Conservation (phyloP, 78 protist genomes). For the Blattamonas nauphoetae region DNA sequence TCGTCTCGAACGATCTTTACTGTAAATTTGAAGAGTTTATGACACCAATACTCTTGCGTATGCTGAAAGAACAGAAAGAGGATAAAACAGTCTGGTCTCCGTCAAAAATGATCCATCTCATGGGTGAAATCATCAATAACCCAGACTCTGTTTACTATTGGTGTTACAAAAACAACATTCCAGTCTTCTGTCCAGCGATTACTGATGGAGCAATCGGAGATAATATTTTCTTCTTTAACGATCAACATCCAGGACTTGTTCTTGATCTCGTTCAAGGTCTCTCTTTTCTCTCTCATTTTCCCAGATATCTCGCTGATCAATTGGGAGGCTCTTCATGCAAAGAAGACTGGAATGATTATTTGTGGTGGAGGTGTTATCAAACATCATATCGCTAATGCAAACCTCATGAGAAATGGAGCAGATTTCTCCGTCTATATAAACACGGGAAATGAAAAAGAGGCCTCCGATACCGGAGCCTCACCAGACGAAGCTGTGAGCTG, state of each 20-base stretch:
- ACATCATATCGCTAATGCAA: slow-evolving; percentile 99
- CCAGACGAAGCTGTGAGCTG: slow-evolving; percentile 99
- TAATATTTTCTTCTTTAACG: slow-evolving; percentile 91
- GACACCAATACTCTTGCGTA: slow-evolving; percentile 73
- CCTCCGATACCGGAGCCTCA: slow-evolving; percentile 89
- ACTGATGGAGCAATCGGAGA: slow-evolving; percentile 98
- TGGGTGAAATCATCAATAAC: slow-evolving; percentile 87
- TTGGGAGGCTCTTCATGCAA: slow-evolving; percentile 53
- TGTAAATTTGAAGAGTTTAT: slow-evolving; percentile 81
- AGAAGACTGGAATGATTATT: slow-evolving; percentile 86
- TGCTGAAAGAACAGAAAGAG: slow-evolving; percentile 33
- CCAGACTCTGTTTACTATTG: slow-evolving; percentile 81
- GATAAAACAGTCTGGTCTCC: slow-evolving; percentile 70
- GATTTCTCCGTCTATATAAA: slow-evolving; percentile 73
- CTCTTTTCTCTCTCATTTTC: background rate
- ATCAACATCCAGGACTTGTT: slow-evolving; percentile 72
- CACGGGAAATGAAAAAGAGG: slow-evolving; percentile 82
- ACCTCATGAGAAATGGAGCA: slow-evolving; percentile 98
- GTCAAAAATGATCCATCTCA: slow-evolving; percentile 72
- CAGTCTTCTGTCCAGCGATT: slow-evolving; percentile 94
- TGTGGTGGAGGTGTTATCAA: slow-evolving; percentile 98
- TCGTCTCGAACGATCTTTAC: slow-evolving; percentile 96
- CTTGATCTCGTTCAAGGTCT: slow-evolving; percentile 66
- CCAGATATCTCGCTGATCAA: slow-evolving; percentile 6
- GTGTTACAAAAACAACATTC: slow-evolving; percentile 84